Percentiles rank a stretch among this genome's conserved stretches.
phyloP scores from a whole-genome alignment of 2,329 filamentous ascomycete genomes.

The Alternaria atra region DNA sequence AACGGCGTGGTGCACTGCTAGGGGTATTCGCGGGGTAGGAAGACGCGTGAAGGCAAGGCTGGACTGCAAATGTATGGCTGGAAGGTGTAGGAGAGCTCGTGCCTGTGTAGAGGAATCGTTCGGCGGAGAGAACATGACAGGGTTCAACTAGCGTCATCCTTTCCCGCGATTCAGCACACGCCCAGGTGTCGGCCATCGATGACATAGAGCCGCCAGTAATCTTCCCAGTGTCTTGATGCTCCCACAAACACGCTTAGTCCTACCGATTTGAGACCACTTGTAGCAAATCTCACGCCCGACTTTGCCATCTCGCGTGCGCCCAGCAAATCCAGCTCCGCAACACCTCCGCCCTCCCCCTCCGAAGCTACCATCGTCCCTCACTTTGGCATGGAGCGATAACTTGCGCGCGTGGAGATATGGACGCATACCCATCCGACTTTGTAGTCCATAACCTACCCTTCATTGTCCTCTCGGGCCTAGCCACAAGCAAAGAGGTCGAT shows the following conservation, averaged over 20 bases:
- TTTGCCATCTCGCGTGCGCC: constrained; percentile 6
- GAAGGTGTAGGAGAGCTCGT: constrained; percentile 12
- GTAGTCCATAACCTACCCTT: constrained; percentile 88
- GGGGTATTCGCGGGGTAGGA: background rate
- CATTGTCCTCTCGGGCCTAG: constrained; percentile 80
- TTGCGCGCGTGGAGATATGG: constrained; percentile 63
- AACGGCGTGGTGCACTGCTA: background rate
- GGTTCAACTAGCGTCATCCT: constrained; percentile 12
- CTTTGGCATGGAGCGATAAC: constrained; percentile 42
- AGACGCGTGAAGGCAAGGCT: constrained; percentile 8
- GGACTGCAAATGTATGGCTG: background rate
- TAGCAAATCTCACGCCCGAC: background rate
- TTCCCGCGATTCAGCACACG: constrained; percentile 4
- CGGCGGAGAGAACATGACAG: constrained; percentile 9
- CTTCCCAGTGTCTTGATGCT: constrained; percentile 1
- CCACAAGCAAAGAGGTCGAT: constrained; percentile 38
- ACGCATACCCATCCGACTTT: constrained; percentile 81
- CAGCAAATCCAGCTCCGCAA: constrained; percentile 9
- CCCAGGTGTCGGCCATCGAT: constrained; percentile 11
- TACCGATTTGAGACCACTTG: background rate
- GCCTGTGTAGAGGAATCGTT: constrained; percentile 12
- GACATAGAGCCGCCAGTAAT: constrained; percentile 12
- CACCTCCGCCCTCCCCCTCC: constrained; percentile 14
- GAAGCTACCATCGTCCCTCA: constrained; percentile 15
- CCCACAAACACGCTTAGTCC: constrained; percentile 6